Conservation (phyloP, 2,329 filamentous ascomycete species). For the Orbilia quercus region DNA sequence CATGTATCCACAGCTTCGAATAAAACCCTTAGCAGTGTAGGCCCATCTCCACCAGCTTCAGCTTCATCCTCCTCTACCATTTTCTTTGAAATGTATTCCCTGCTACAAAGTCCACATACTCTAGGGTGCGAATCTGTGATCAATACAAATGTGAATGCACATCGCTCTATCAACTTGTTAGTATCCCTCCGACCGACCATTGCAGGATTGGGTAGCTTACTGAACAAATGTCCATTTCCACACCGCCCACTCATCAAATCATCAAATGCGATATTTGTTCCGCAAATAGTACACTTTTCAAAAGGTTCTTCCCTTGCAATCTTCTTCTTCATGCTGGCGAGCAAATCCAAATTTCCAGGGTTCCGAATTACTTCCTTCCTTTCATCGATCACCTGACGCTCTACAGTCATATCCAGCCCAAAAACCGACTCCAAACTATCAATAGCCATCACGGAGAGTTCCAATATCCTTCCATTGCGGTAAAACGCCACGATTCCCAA, state of each 20-base stretch:
- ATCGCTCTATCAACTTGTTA: conserved; percentile 32
- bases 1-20: conserved; percentile 55
- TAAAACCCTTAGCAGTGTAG: conserved; percentile 29
- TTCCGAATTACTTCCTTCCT: conserved; percentile 12
- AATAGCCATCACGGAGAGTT: conserved; percentile 18
- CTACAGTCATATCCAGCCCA: conserved; percentile 13
- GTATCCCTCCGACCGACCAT: too few species aligned
- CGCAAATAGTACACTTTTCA: conserved; percentile 33
- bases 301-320: conserved; percentile 13
- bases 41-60: background rate
- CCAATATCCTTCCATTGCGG: conserved; percentile 27
- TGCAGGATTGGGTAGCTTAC: conserved; percentile 2
- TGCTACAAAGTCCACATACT: conserved; percentile 38
- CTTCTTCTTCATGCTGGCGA: conserved; percentile 27
- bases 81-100: conserved; percentile 37
- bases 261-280: background rate
- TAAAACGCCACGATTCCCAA: conserved; percentile 45
- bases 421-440: conserved; percentile 10
- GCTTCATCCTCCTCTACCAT: conserved; percentile 49
- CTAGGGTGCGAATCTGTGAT: conserved; percentile 34
- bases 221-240: conserved; percentile 44
- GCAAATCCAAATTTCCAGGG: conserved; percentile 42
- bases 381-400: conserved; percentile 16
- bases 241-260: conserved; percentile 52
- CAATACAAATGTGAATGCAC: conserved; percentile 32